phyloP scores from a whole-genome alignment of 352 stramenopile species.

The Globisporangium recalcitrans region DNA sequence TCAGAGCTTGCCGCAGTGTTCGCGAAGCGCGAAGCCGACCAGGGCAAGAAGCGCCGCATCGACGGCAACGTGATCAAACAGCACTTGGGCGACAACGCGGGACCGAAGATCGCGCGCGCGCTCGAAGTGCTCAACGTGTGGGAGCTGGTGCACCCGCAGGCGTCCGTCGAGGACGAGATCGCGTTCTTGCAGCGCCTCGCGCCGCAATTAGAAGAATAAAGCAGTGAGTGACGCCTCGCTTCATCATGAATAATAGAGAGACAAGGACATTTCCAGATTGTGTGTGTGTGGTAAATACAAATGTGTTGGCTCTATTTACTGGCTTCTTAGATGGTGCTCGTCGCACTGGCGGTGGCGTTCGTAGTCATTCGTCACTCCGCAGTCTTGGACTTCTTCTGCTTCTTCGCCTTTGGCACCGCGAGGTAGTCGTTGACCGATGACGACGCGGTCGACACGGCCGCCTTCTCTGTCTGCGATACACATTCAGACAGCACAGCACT shows the following conservation, averaged over 20 bases:
- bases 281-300: not conserved
- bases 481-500: not conserved
- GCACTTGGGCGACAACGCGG: conserved; percentile 30
- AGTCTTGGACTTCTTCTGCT: conserved; percentile 51
- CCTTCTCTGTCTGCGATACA: conserved; percentile 28
- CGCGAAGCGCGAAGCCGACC: conserved; percentile 18
- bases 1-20: conserved; percentile 34
- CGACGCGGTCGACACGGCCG: conserved; percentile 21
- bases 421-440: conserved; percentile 62
- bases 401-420: conserved; percentile 47
- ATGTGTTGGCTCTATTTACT: conserved; percentile 7
- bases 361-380: conserved; percentile 12
- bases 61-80: conserved; percentile 46
- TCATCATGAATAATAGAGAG: conserved; percentile 5
- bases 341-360: not conserved
- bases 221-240: too few relatives aligned
- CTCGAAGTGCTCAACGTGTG: conserved; percentile 54
- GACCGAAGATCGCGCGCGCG: conserved; percentile 33
- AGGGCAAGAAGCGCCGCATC: conserved; percentile 27
- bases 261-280: not conserved
- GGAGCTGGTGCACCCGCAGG: conserved; percentile 37
- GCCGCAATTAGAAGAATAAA: conserved; percentile 8
- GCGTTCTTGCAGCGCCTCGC: conserved; percentile 30
- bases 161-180: conserved; percentile 26
- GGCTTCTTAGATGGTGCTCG: not conserved